Evolutionary conservation across 2,329 filamentous ascomycete genomes (phyloP).

Genomic region (Phialophora tarda): DNA sequence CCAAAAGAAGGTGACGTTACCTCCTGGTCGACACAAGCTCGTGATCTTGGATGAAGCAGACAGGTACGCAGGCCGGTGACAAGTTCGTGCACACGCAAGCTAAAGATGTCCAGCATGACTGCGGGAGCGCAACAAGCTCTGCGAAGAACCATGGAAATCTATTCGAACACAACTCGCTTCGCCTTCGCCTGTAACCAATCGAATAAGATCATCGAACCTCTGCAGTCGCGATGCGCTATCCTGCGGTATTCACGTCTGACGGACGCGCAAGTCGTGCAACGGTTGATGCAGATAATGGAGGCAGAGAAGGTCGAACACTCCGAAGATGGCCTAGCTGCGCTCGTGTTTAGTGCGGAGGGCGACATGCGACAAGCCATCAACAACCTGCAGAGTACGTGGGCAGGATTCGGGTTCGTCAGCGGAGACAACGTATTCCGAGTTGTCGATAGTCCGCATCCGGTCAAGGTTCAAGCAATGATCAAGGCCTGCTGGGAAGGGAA

Average conservation of each 20-base stretch:
- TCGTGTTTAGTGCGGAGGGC: conserved; percentile 95
- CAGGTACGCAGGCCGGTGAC: conserved; percentile 54
- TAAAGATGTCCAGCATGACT: conserved; percentile 73
- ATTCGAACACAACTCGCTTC: conserved; percentile 93
- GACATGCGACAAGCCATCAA: conserved; percentile 99
- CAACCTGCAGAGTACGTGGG: conserved; percentile 90
- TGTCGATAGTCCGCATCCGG: conserved; percentile 93
- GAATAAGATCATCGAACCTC: conserved; percentile 99
- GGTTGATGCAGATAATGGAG: conserved; percentile 88
- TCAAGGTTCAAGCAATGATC: conserved; percentile 98
- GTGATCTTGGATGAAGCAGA: conserved; percentile 98
- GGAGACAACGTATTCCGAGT: conserved; percentile 98
- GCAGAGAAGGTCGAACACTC: conserved; percentile 89
- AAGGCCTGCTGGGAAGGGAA: conserved; percentile 95
- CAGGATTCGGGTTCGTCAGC: conserved; percentile 95
- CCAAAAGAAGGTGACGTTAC: conserved; percentile 97
- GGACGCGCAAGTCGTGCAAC: conserved; percentile 88
- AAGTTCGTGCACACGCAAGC: conserved; percentile 13
- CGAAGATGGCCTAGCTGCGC: conserved; percentile 91
- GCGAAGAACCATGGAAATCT: conserved; percentile 97
- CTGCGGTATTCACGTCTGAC: conserved; percentile 91
- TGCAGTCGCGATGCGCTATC: conserved; percentile 95
- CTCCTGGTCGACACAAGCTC: conserved; percentile 87
- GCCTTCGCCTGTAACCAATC: conserved; percentile 98
- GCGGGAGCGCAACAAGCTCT: conserved; percentile 94